Conservation (phyloP, 768 basidiomycete species). For the Pisolithus microcarpus region DNA sequence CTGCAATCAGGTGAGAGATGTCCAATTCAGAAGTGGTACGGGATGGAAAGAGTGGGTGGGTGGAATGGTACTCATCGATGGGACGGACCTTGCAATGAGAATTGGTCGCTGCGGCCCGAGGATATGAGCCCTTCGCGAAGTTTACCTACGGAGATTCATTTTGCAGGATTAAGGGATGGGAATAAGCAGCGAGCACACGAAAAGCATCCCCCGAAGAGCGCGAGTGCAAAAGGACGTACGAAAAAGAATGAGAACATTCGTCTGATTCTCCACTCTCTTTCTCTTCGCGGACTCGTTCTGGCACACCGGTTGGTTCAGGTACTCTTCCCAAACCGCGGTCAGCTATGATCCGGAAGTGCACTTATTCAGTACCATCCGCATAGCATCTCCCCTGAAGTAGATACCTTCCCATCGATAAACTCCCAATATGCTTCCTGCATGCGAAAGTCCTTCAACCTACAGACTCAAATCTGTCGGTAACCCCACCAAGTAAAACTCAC, state of each 20-base stretch:
- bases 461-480: slow-evolving; percentile 29
- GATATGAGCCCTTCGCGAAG: slow-evolving; percentile 67
- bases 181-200: no score
- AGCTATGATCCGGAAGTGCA: slow-evolving; percentile 31
- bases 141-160: slow-evolving; percentile 45
- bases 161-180: background rate
- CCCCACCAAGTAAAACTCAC: background rate
- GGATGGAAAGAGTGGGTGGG: background rate
- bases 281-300: slow-evolving; percentile 20
- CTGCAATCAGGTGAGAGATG: slow-evolving; percentile 27
- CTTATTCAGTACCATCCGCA: background rate
- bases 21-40: background rate
- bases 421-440: slow-evolving; percentile 62
- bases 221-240: slow-evolving; percentile 37
- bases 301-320: slow-evolving; percentile 19
- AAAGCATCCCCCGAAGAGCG: background rate
- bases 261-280: slow-evolving; percentile 45
- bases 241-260: slow-evolving; percentile 68
- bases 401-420: slow-evolving; percentile 62
- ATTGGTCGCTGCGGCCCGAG: slow-evolving; percentile 49
- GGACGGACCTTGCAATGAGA: slow-evolving; percentile 59
- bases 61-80: background rate
- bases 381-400: slow-evolving; percentile 1
- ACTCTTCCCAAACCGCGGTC: slow-evolving; percentile 37
- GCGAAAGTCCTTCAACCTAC: slow-evolving; percentile 51